Evolutionary conservation across 2,329 filamentous ascomycete genomes (phyloP).

Genomic region (Penicillium brevicompactum): DNA sequence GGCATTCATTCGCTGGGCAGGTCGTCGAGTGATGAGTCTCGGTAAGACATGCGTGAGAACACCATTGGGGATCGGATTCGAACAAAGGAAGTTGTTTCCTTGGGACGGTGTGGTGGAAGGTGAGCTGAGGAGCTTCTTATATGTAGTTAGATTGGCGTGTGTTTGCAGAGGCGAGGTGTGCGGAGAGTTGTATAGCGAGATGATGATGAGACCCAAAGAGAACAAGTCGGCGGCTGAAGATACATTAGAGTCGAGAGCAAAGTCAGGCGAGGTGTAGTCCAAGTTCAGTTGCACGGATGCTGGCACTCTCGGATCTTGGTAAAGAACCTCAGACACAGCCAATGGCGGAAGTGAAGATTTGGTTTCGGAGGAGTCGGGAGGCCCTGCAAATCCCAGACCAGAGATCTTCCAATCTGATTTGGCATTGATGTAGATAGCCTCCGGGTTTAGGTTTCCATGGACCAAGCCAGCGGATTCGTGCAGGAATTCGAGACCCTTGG

Average conservation of each 20-base stretch:
- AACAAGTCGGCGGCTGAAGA: constrained; percentile 88
- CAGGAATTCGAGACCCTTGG: constrained; percentile 90
- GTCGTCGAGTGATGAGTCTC: constrained; percentile 80
- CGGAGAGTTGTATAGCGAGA: constrained; percentile 92
- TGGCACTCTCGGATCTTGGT: constrained; percentile 82
- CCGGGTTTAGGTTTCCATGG: constrained; percentile 91
- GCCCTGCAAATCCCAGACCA: constrained; percentile 86
- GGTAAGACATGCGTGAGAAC: constrained; percentile 76
- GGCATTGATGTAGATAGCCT: constrained; percentile 89
- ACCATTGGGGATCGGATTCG: constrained; percentile 76
- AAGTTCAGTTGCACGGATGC: constrained; percentile 82
- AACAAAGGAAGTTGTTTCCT: constrained; percentile 81
- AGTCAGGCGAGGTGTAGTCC: constrained; percentile 93
- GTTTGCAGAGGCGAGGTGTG: constrained; percentile 84
- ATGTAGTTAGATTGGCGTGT: constrained; percentile 77
- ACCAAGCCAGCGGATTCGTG: constrained; percentile 94
- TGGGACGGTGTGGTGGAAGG: constrained; percentile 76
- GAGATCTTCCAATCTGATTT: constrained; percentile 99
- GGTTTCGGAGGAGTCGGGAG: constrained; percentile 73
- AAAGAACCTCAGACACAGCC: constrained; percentile 78
- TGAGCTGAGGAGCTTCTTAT: constrained; percentile 80
- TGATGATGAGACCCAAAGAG: constrained; percentile 82
- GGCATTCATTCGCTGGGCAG: constrained; percentile 83
- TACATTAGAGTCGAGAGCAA: constrained; percentile 86
- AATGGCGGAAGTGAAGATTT: constrained; percentile 77